Evolutionary conservation across 495 filamentous ascomycete genomes (phyloP), one percentile per base, ranked within the genome.

Genomic region (Clohesyomyces aquaticus): DNA sequence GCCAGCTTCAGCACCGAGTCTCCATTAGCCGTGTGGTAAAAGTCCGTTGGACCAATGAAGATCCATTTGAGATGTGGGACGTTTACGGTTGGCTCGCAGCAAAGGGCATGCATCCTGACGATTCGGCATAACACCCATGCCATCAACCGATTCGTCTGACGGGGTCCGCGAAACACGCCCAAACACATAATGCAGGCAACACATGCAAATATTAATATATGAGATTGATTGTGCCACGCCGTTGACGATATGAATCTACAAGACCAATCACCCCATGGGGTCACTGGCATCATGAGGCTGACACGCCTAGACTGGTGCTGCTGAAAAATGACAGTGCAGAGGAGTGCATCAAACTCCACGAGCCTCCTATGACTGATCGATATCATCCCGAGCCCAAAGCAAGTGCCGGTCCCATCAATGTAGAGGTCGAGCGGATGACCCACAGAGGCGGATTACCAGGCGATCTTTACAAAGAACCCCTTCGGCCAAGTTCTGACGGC

Each of bases 401-500:
- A 6, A 14, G 14, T 14, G 14, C 32, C 6, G 14, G 32, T 38
- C 32, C 32, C 6, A 6, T 14, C 32, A 38, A 38, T 38, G 6
- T 6, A 14, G 32, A 42, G 12, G 14, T 18, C 29, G 32, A 32
- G 26, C 12, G 19, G 10, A n/a, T 12, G 19, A 4, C 23, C 9
- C 14, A 8, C 23, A 19, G 51, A n/a, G 9, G 19, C 3, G 3
- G n/a, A 42, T 57, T 25, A 87, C 83, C 82, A 86, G 46, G 83
- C 81, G 19, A 81, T 52, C 63, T 67, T 78, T 9, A 73, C 80
- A 10, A 82, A 38, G 2, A 79, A 28, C 0, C 84, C 74, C 21
- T 71, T 62, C 1, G 82, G 82, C 71, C 77, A 82, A 41, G 50
- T 78, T 48, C 85, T 74, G 4, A 86, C 76, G 11, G 65, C 27